These are phyloP conservation scores for Tuber magnatum DNA, from an alignment of 495 filamentous ascomycete genomes.

Conservation along the genomic window DNA sequence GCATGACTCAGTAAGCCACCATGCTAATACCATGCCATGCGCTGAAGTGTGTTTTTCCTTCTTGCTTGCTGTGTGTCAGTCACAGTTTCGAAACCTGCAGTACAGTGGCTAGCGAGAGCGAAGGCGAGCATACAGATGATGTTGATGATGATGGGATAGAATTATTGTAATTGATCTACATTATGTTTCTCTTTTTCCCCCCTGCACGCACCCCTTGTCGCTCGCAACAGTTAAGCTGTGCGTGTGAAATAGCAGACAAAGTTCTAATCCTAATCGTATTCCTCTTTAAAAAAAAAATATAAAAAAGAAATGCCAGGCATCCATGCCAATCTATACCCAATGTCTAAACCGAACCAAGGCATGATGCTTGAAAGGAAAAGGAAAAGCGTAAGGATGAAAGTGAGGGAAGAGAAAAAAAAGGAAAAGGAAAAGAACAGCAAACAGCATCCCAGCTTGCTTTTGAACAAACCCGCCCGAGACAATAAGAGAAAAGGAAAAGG, in stretches of 20 bases:
- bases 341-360: slow-evolving; percentile 3
- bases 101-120: not conserved
- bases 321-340: slow-evolving; percentile 3
- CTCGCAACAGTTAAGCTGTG: not conserved
- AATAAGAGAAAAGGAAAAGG: slow-evolving; percentile 20
- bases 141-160: not conserved
- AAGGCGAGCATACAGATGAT: not conserved
- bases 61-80: not conserved
- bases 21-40: not conserved
- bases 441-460: not conserved
- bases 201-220: not conserved
- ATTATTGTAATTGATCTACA: slow-evolving; percentile 1
- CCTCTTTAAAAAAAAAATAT: not conserved
- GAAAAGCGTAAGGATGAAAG: not conserved
- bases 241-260: not conserved
- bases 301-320: slow-evolving; percentile 8
- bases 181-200: not conserved
- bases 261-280: slow-evolving; percentile 2
- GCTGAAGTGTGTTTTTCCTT: not conserved
- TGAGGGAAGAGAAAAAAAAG: not conserved
- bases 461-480: slow-evolving; percentile 27
- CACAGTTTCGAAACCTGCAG: not conserved
- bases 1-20: slow-evolving; percentile 8
- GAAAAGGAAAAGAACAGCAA: not conserved
- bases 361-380: not conserved